Conservation (phyloP, 257 asterid species). For the Buddleja alternifolia region DNA sequence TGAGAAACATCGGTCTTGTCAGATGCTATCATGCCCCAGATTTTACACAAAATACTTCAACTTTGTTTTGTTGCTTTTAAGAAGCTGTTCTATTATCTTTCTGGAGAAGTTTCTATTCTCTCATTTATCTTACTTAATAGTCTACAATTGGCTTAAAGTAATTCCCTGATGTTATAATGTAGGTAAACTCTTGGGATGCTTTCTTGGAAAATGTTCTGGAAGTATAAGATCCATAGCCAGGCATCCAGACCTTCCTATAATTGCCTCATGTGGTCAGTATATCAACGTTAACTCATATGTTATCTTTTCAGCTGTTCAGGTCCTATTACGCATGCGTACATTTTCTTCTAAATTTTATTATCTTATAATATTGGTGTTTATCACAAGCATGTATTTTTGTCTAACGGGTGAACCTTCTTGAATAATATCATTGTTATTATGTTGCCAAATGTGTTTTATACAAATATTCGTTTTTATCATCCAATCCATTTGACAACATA, state of each 20-base stretch:
- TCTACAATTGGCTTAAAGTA: neutral
- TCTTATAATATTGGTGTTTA: neutral
- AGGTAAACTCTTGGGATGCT: slow-evolving; percentile 90
- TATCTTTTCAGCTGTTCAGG: neutral
- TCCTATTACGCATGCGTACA: neutral
- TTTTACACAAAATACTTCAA: neutral
- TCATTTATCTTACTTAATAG: neutral
- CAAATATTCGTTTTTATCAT: neutral
- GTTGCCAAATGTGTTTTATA: neutral
- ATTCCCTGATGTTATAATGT: slow-evolving; percentile 26
- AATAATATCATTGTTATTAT: too few relatives aligned
- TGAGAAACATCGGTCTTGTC: neutral
- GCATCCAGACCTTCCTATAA: slow-evolving; percentile 78
- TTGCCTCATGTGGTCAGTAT: slow-evolving; percentile 93
- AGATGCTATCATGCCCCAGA: neutral
- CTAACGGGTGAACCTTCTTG: neutral
- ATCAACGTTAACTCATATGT: neutral
- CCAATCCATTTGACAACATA: neutral
- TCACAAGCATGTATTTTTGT: neutral
- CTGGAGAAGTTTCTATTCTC: neutral
- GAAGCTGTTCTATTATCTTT: neutral
- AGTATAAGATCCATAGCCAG: slow-evolving; percentile 86
- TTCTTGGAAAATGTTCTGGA: slow-evolving; percentile 90
- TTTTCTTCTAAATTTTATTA: slow-evolving; percentile 10
- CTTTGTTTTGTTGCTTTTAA: neutral